phyloP scores from a whole-genome alignment of 1,284 basidiomycete genomes.

The Ceratobasidium sp. region DNA sequence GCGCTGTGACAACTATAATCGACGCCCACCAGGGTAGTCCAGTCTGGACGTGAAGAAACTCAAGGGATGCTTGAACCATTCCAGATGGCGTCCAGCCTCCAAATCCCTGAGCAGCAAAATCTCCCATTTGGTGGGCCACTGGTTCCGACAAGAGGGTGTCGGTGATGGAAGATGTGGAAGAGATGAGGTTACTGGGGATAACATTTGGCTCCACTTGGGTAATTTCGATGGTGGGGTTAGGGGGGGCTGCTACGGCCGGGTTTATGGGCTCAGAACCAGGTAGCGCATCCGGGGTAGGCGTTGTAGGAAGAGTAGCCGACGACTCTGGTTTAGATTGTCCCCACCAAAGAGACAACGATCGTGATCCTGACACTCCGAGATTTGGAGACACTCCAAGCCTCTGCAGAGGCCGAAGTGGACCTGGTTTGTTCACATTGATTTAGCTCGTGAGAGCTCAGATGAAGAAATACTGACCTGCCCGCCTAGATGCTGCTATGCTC shows the following conservation, averaged over 20 bases:
- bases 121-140: constrained; percentile 59
- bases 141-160: constrained; percentile 21
- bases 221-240: not conserved
- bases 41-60: constrained; percentile 76
- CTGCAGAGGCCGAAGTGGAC: not conserved
- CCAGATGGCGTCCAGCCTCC: constrained; percentile 70
- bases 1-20: constrained; percentile 76
- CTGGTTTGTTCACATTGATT: not conserved
- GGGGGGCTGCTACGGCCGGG: not conserved
- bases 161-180: constrained; percentile 2
- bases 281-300: not conserved
- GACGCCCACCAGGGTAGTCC: constrained; percentile 89
- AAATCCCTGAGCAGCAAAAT: constrained; percentile 81
- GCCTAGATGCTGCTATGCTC: constrained; percentile 16
- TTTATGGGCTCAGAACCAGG: not conserved
- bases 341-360: constrained; percentile 35
- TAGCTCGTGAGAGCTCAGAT: not conserved
- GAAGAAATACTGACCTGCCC: constrained; percentile 3
- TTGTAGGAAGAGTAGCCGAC: not conserved
- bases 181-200: not conserved
- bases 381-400: not conserved
- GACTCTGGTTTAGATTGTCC: constrained; percentile 29
- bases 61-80: constrained; percentile 71
- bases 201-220: constrained; percentile 30
- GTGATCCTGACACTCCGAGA: not conserved